These are phyloP conservation scores for Ceratobasidium sp. DNA, from an alignment of 1,284 basidiomycete genomes.

Conservation along the genomic window DNA sequence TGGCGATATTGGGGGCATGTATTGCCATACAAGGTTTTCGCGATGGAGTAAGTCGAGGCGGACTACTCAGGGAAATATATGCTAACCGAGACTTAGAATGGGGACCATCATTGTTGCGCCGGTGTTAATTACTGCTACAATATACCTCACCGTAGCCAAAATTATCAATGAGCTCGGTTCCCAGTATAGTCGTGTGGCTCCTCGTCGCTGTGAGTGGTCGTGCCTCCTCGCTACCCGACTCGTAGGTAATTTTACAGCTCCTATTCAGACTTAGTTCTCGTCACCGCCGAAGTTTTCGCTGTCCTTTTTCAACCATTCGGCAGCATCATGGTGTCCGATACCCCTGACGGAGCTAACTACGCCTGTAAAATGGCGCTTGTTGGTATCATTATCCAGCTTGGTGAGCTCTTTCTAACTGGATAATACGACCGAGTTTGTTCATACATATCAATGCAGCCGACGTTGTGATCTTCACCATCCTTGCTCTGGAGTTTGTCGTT, in stretches of 20 bases:
- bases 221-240: not conserved
- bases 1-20: constrained; percentile 51
- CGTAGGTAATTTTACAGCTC: not conserved
- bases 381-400: constrained; percentile 54
- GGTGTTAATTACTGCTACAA: constrained; percentile 45
- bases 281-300: constrained; percentile 57
- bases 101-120: constrained; percentile 39
- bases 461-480: constrained; percentile 54
- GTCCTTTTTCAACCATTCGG: constrained; percentile 60
- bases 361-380: constrained; percentile 52
- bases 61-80: not conserved
- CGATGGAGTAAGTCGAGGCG: constrained; percentile 62
- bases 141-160: constrained; percentile 54
- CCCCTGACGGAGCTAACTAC: constrained; percentile 36
- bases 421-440: not conserved
- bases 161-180: constrained; percentile 56
- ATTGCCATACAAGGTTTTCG: constrained; percentile 53
- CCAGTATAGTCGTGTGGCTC: constrained; percentile 55
- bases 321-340: constrained; percentile 55
- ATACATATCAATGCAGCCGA: constrained; percentile 46
- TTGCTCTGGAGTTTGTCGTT: constrained; percentile 53
- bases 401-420: constrained; percentile 38
- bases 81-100: not conserved
- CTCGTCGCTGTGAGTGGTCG: constrained; percentile 50
- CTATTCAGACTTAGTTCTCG: constrained; percentile 55